Conservation (phyloP, 163 green algal species). For the Chlorella variabilis region DNA sequence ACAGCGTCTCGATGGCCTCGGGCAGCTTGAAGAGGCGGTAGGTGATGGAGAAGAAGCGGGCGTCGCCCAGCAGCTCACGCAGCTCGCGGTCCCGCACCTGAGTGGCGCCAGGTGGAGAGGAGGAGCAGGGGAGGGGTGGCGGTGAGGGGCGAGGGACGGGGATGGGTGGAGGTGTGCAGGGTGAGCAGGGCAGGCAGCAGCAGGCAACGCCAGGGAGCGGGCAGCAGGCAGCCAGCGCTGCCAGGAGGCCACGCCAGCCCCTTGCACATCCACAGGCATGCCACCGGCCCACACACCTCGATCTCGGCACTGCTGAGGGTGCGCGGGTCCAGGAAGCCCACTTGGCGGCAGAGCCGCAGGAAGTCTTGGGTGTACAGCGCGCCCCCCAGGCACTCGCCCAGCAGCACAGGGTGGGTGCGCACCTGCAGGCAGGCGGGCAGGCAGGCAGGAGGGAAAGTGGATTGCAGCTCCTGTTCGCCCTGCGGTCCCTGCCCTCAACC, state of each 20-base stretch:
- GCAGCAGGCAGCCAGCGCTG: too few relatives aligned
- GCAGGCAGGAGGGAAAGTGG: neutral
- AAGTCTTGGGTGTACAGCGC: constrained; percentile 97
- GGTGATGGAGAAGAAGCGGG: constrained; percentile 93
- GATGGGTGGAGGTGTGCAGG: neutral
- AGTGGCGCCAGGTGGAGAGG: neutral
- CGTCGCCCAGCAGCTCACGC: constrained; percentile 77
- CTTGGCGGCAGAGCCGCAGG: constrained; percentile 70
- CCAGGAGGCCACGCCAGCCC: too few relatives aligned
- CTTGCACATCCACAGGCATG: too few relatives aligned
- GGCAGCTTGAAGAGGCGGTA: constrained; percentile 95
- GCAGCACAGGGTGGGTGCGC: constrained; percentile 76
- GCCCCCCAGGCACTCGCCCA: constrained; percentile 95
- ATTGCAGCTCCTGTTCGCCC: too few relatives aligned
- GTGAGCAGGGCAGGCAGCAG: too few relatives aligned
- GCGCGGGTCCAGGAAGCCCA: constrained; percentile 87
- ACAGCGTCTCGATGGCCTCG: constrained; percentile 76
- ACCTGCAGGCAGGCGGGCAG: constrained; percentile 15
- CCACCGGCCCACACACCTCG: constrained; percentile 36
- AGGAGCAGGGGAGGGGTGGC: neutral
- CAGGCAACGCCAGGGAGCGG: too few relatives aligned
- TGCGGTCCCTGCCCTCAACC: too few relatives aligned
- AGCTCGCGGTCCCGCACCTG: constrained; percentile 76
- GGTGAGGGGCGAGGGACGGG: neutral
- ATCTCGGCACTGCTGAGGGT: constrained; percentile 59